Conservation (phyloP, 1,284 basidiomycete species). For the Rhodotorula mucilaginosa region DNA sequence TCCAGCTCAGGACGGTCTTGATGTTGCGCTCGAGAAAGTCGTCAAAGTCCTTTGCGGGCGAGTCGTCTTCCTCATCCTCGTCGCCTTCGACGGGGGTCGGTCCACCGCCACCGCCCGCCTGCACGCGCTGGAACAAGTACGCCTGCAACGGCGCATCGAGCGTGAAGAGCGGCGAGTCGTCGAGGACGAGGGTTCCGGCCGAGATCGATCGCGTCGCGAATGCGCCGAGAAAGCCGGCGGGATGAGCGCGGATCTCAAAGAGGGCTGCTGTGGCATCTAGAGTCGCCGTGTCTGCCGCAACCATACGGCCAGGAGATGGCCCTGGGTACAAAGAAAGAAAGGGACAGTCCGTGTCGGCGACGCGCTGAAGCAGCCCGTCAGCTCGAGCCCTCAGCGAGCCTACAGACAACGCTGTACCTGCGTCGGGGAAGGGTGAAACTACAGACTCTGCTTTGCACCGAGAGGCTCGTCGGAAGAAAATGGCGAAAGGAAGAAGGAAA, state of each 20-base stretch:
- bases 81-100: slow-evolving; percentile 35
- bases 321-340: too few species aligned
- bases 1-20: slow-evolving; percentile 17
- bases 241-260: slow-evolving; percentile 27
- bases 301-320: not conserved
- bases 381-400: too few species aligned
- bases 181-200: slow-evolving; percentile 34
- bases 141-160: slow-evolving; percentile 35
- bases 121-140: slow-evolving; percentile 30
- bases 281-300: not conserved
- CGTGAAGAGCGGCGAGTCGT: slow-evolving; percentile 41
- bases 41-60: slow-evolving; percentile 19
- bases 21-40: slow-evolving; percentile 32
- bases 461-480: too few species aligned
- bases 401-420: too few species aligned
- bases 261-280: not conserved
- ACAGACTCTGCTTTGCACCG: too few species aligned
- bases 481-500: too few species aligned
- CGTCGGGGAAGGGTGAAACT: too few species aligned
- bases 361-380: too few species aligned
- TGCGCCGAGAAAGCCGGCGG: slow-evolving; percentile 37
- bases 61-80: slow-evolving; percentile 21
- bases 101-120: slow-evolving; percentile 14
- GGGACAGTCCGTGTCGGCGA: too few species aligned
- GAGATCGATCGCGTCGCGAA: slow-evolving; percentile 27